phyloP scores from a whole-genome alignment of 495 filamentous ascomycete species.

The Immersiella caudata region DNA sequence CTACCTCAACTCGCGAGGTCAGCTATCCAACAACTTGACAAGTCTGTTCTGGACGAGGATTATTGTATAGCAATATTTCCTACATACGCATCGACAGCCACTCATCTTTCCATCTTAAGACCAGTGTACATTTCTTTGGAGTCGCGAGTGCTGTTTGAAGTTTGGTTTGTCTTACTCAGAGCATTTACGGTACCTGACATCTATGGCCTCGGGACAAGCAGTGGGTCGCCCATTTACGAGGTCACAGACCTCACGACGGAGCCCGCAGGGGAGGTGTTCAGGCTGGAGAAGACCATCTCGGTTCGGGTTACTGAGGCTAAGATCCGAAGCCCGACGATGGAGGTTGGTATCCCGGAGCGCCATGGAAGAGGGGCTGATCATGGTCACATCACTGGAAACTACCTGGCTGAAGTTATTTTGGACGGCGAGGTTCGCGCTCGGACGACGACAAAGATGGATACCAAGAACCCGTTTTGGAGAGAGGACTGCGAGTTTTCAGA shows the following conservation, averaged over 20 bases:
- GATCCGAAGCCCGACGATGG: conserved; percentile 41
- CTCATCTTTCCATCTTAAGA: conserved; percentile 63
- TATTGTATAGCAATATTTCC: conserved; percentile 93
- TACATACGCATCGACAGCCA: conserved; percentile 70
- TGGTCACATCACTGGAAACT: conserved; percentile 57
- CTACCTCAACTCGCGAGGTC: conserved; percentile 87
- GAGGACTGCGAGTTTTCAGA: conserved; percentile 89
- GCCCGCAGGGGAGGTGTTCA: conserved; percentile 53
- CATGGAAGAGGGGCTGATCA: conserved; percentile 37
- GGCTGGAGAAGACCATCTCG: conserved; percentile 61
- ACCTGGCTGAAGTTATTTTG: conserved; percentile 88
- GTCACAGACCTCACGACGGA: conserved; percentile 44
- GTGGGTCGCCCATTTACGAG: conserved; percentile 44
- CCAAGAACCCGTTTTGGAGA: conserved; percentile 88
- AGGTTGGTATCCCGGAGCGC: conserved; percentile 39
- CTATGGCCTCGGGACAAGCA: conserved; percentile 60
- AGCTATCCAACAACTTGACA: conserved; percentile 85
- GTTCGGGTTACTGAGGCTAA: conserved; percentile 63
- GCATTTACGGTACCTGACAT: conserved; percentile 94
- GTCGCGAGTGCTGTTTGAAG: conserved; percentile 86
- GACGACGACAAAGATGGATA: conserved; percentile 80
- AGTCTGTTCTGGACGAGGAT: conserved; percentile 90
- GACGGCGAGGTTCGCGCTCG: conserved; percentile 87
- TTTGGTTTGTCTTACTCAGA: conserved; percentile 92
- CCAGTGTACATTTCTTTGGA: conserved; percentile 87